Evolutionary conservation across 306 rosid species (phyloP), one percentile per base, ranked within the genome.

Genomic region (Coriaria nepalensis): DNA sequence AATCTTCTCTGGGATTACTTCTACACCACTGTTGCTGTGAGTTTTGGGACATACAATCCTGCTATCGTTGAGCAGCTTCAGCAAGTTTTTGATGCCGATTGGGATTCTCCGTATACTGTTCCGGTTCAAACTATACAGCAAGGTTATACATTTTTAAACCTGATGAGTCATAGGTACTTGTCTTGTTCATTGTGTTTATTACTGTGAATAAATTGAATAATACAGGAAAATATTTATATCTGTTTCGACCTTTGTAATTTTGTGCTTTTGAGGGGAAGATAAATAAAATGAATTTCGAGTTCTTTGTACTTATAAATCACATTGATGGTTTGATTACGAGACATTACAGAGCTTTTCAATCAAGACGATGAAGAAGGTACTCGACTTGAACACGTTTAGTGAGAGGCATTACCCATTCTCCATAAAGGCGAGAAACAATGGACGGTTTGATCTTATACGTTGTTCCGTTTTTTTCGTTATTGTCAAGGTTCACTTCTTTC

Each of bases 1-100:
- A 90, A 84, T 68, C 93, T 90, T 56, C 43, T 73, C 11, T 84
- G 97, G 97, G 95, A 90, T 68, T 90, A 90, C 68, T 88, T 84
- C 54, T 84, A 81, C 40, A 67, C 78, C 11, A 90, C 94, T 47
- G 71, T 87, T 14, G 97, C 95, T 11, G 80, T 90, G 57, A 84
- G 97, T 65, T 90, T 90, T 49, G 97, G 97, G 40, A 77, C 93
- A 38, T 56, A 79, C 62, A 84, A 71, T 56, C 68, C 87, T 57
- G 84, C 82, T 47, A 68, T 90, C 52, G 77, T 90, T 45, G 66
- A 78, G 6, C 90, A 84, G 47, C 79, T 90, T 40, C 61, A 55
- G 38, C 66, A 74, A 55, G 60, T 84, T 10, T 90, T 90, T 54
- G 77, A 90, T 35, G 90, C 93, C n/a, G 95, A 90, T 50, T 90